Evolutionary conservation across 768 basidiomycete genomes (phyloP), one percentile per base, ranked within the genome.

Genomic region (Kwoniella europaea): DNA sequence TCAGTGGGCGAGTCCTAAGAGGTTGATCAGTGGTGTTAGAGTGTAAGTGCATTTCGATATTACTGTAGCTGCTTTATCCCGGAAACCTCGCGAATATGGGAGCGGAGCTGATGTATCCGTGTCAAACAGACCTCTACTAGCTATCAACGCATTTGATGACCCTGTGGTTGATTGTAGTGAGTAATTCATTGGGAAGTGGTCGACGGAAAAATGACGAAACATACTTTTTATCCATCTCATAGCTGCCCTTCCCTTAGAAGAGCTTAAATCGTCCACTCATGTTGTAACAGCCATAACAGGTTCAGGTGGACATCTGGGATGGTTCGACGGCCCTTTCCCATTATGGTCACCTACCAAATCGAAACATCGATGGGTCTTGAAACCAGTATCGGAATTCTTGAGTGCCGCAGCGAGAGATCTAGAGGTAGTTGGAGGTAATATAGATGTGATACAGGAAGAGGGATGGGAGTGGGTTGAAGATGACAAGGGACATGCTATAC

Each of bases 111-210:
- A 35, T 7, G 35, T 35, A 6, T 35, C 5, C 7, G 35, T 35
- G 6, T 35, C 7, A 9, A 35, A 35, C 63, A 84, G 82, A 56
- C 84, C 84, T 1, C 67, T 80, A 4, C 71, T 84, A 10, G 75
- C 77, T 10, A 79, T 84, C 65, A 82, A 82, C 73, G 82, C 83
- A 9, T 82, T 83, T 46, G 84, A 84, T 69, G 84, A 84, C 70
- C 84, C 84, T 1, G 79, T 84, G 42, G 77, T 82, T 24, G 77
- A 78, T 44, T 80, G 81, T 10, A 61, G 78, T 74, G 65, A 75
- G 79, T 80, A 4, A 13, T 35, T 9, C 5, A 35, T 29, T 6
- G 35, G 6, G 35, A 35, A 4, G 6, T 35, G 35, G 7, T 6
- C 5, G 35, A 35, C 35, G 35, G 7, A 35, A 35, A 35, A 35